Evolutionary conservation across 352 stramenopile genomes (phyloP), one percentile per base, ranked within the genome.

Genomic region (Globisporangium irregulare): DNA sequence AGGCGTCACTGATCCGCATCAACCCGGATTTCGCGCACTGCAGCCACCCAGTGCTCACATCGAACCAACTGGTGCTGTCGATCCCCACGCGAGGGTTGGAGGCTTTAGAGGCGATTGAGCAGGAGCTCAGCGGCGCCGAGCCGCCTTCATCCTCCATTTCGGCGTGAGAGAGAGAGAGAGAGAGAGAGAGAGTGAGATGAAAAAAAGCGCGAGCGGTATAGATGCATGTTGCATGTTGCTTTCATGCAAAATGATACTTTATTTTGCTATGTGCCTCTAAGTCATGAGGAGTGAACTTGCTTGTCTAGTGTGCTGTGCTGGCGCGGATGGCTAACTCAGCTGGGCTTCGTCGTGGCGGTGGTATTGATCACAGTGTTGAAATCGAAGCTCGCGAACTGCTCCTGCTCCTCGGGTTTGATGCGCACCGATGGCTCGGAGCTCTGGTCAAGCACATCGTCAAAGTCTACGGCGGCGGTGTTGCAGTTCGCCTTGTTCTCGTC

Each of bases 11-110:
- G 8, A 80, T 95, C 66, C 84, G 88, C 59, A 76, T 95, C 56
- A 95, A 95, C 57, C 84, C 86, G 14, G 88, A 94, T 53, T 72
- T 80, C 32, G 74, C 84, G 20, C 71, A 77, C 9, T 92, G 84
- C 62, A 74, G 91, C 18, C 73, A 91, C 48, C 66, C 73, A 1
- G 57, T 81, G 4, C 80, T 93, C 36, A 29, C 80, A 2, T 54
- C 72, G 9, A 82, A 90, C 58, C 46, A 69, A 0, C 50, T 82
- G 14, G 72, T 90, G 8, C 32, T 93, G 24, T 76, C 80, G 1
- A 79, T 95, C 38, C 67, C 62, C 8, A 72, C 76, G 8, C 91
- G 73, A 22, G 84, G 80, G 9, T 66, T 95, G 24, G 73, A 78
- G 15, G 78, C 85, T 18, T 75, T 95, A 53, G 71, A 83, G 54